A percentile compares a stretch with the other conserved stretches of the same genome.
phyloP scores from a whole-genome alignment of 106 monocot genomes.

The Phalaenopsis aphrodite region DNA sequence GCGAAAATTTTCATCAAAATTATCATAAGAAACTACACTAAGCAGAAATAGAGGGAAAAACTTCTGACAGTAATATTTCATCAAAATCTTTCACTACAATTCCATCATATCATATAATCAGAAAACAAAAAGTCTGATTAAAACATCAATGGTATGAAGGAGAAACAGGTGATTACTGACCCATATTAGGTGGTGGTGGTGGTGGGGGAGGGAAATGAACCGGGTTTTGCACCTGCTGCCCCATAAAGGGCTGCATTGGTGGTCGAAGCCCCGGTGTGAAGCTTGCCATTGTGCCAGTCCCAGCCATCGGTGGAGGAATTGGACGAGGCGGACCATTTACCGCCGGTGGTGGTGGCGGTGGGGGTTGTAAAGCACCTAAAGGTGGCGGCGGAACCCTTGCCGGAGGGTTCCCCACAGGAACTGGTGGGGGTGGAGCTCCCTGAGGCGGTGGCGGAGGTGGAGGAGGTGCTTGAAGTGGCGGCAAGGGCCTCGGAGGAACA shows the following conservation, averaged over 20 bases:
- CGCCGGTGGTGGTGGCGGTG: constrained; percentile 37
- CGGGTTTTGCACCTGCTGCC: constrained; percentile 32
- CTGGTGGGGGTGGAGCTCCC: constrained; percentile 23
- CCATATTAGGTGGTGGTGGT: constrained; percentile 29
- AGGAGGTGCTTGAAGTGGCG: constrained; percentile 48
- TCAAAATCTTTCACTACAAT: too few relatives aligned
- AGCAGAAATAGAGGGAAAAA: too few relatives aligned
- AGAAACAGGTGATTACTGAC: constrained; percentile 4
- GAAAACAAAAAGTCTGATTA: neutral
- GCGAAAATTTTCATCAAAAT: too few relatives aligned
- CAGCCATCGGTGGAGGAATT: constrained; percentile 48
- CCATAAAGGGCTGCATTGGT: constrained; percentile 6
- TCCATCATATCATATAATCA: too few relatives aligned
- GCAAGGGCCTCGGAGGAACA: constrained; percentile 40
- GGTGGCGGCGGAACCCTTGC: constrained; percentile 30
- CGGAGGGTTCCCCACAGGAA: constrained; percentile 9
- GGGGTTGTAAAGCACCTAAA: constrained; percentile 33
- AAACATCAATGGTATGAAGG: neutral
- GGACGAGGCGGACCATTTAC: constrained; percentile 52
- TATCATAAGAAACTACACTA: too few relatives aligned
- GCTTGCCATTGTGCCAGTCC: constrained; percentile 44
- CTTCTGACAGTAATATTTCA: too few relatives aligned
- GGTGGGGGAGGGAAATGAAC: constrained; percentile 16
- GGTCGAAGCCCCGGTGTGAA: constrained; percentile 38
- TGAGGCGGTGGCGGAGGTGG: constrained; percentile 54